Evolutionary conservation across 441 rosid genomes (phyloP), one percentile per base, ranked within the genome.

Genomic region (Bruguiera hainesii): DNA sequence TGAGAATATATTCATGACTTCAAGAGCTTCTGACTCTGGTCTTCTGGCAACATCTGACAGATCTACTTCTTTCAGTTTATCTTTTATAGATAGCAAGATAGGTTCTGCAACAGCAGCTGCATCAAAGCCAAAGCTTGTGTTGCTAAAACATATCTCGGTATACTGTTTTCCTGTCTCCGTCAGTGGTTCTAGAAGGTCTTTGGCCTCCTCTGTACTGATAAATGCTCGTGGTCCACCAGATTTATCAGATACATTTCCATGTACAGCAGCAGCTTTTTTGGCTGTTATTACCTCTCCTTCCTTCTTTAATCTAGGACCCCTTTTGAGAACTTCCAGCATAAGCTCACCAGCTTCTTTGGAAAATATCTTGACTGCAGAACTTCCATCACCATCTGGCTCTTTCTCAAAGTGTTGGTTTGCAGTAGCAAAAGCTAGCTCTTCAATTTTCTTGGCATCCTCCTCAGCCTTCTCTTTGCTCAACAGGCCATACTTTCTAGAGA

Each of bases 301-400:
- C 71, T 73, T 83, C 71, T 84, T 79, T 35, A 50, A 61, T 68
- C 56, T 73, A 65, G 93, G 83, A 0, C 84, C 96, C 76, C 86
- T 81, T 79, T 90, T 90, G n/a, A 93, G 89, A 60, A 82, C 87
- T 78, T 93, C 91, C 78, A 93, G 74, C 81, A 93, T 81, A 52
- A 87, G 85, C 75, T 85, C 89, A 76, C 97, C 91, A 60, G 92
- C 89, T 74, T 93, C 93, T 77, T 78, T 89, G 60, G 98, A 94
- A 80, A 89, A 94, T 59, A 91, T 86, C 83, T 88, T 93, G 29
- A 91, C 92, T 28, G 98, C 97, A 49, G 92, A 89, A 76, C 93
- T 78, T 61, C 98, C 97, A 73, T 91, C 97, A 66, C 93, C 97
- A 65, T 94, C 97, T 33, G 92, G 93, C 67, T 94, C 93, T 66